Conservation (phyloP, 1,284 basidiomycete species). For the Ceratorhiza oryzae-sativae region DNA sequence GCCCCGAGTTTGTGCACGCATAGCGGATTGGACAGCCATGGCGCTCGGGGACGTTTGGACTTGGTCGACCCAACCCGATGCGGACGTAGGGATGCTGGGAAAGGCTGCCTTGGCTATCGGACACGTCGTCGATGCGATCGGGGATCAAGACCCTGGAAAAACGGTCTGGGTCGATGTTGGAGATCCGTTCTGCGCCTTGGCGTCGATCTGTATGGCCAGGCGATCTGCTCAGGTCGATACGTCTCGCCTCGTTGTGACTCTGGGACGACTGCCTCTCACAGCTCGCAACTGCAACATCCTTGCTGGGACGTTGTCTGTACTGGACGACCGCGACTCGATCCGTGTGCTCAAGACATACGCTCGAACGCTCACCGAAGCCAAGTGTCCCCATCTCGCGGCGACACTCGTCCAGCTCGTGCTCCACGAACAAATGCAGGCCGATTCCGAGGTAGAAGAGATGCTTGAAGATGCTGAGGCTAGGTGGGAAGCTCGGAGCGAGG, state of each 20-base stretch:
- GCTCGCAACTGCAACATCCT: constrained; percentile 26
- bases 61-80: neutral
- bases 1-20: constrained; percentile 27
- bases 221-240: neutral
- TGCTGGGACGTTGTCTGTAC: constrained; percentile 1
- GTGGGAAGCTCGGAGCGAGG: neutral
- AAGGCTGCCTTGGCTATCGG: constrained; percentile 9
- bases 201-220: constrained; percentile 2
- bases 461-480: constrained; percentile 29
- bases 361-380: neutral
- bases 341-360: neutral
- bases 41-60: constrained; percentile 11
- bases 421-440: constrained; percentile 8
- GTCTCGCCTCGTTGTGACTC: neutral
- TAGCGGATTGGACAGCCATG: constrained; percentile 24
- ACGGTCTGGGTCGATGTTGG: constrained; percentile 22
- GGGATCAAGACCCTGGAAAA: neutral
- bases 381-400: constrained; percentile 28
- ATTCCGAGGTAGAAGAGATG: constrained; percentile 27
- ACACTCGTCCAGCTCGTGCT: constrained; percentile 26
- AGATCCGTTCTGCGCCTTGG: constrained; percentile 33
- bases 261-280: constrained; percentile 2
- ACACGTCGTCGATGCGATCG: neutral
- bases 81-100: neutral
- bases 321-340: neutral